These are phyloP conservation scores for Thielaviopsis punctulata DNA, from an alignment of 2,329 filamentous ascomycete species.

Conservation along the genomic window DNA sequence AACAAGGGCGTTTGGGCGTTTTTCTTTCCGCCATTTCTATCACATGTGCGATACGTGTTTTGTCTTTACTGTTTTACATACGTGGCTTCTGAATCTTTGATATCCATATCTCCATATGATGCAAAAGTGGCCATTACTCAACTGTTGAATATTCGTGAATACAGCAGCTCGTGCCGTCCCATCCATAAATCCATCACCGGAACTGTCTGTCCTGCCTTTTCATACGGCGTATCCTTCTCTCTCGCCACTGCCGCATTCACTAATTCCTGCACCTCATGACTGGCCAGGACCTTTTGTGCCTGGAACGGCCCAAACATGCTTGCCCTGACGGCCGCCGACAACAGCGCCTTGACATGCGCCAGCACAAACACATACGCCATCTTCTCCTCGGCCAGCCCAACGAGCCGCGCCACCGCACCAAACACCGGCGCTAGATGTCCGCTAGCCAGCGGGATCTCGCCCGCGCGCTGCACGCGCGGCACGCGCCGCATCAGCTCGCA, in stretches of 20 bases:
- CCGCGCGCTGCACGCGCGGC: conserved; percentile 42
- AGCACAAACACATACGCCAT: conserved; percentile 61
- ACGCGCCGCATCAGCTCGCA: conserved; percentile 54
- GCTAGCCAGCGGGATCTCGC: conserved; percentile 40
- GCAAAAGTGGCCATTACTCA: conserved; percentile 22
- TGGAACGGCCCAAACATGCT: conserved; percentile 69
- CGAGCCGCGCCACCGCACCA: conserved; percentile 45
- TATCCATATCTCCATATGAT: conserved; percentile 14
- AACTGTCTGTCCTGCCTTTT: conserved; percentile 56
- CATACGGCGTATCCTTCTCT: conserved; percentile 40
- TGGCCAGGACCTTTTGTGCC: conserved; percentile 55
- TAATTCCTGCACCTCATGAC: conserved; percentile 35
- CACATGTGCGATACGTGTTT: neutral
- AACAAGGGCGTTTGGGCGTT: conserved; percentile 10
- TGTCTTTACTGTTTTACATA: neutral
- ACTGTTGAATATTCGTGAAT: conserved; percentile 77
- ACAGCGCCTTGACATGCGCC: conserved; percentile 56
- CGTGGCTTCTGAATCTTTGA: neutral
- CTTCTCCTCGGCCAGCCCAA: conserved; percentile 42
- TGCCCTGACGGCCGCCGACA: conserved; percentile 61
- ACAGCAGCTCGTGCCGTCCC: conserved; percentile 65
- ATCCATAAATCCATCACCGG: conserved; percentile 71
- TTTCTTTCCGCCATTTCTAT: neutral
- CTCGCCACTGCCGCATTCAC: conserved; percentile 40
- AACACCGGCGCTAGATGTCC: conserved; percentile 53